phyloP scores from a whole-genome alignment of 129 eudicot genomes.

The Apium graveolens region DNA sequence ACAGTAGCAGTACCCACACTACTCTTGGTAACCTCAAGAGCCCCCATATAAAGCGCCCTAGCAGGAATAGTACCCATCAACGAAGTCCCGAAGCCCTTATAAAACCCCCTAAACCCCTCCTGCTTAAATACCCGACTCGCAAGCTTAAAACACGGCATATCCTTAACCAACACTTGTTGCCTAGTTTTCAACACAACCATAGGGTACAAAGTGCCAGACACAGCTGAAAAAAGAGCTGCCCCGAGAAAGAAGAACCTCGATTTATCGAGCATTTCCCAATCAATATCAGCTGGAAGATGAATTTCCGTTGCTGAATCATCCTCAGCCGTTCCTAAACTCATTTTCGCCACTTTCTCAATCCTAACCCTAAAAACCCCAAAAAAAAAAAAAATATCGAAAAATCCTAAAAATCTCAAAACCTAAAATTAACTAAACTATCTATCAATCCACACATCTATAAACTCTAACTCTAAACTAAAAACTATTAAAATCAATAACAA shows the following conservation, averaged over 20 bases:
- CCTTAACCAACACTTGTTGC: slow-evolving; percentile 55
- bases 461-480: slow-evolving; percentile 17
- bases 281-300: slow-evolving; percentile 82
- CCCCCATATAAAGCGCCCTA: slow-evolving; percentile 83
- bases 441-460: slow-evolving; percentile 3
- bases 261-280: slow-evolving; percentile 93
- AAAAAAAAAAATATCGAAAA: background rate
- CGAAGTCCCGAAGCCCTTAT: slow-evolving; percentile 79
- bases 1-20: slow-evolving; percentile 62
- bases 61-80: slow-evolving; percentile 87
- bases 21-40: slow-evolving; percentile 81
- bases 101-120: slow-evolving; percentile 70
- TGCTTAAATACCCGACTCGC: slow-evolving; percentile 35
- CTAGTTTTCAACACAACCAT: slow-evolving; percentile 77
- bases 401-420: background rate
- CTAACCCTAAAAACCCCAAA: background rate
- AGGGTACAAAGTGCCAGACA: slow-evolving; percentile 69
- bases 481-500: slow-evolving; percentile 8
- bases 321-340: slow-evolving; percentile 74
- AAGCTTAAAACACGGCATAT: slow-evolving; percentile 45
- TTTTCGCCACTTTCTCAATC: slow-evolving; percentile 57
- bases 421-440: background rate
- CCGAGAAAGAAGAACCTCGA: slow-evolving; percentile 82
- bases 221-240: slow-evolving; percentile 75
- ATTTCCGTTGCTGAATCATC: slow-evolving; percentile 65